Conservation (phyloP, 2,329 filamentous ascomycete species). For the Clonostachys chloroleuca region DNA sequence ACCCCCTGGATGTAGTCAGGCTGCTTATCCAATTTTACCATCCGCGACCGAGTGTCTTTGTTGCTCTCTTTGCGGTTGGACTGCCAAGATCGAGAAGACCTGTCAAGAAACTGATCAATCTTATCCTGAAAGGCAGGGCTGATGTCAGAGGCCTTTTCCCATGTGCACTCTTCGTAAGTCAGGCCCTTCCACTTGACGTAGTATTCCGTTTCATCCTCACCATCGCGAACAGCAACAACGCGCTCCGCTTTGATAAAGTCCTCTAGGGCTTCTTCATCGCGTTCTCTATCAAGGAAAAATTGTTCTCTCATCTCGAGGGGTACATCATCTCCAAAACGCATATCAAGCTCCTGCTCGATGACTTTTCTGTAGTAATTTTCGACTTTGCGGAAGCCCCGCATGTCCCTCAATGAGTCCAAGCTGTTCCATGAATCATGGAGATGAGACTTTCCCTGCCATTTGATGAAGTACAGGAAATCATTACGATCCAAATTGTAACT, state of each 20-base stretch:
- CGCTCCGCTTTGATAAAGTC: constrained; percentile 92
- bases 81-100: constrained; percentile 72
- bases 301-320: constrained; percentile 86
- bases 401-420: constrained; percentile 67
- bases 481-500: constrained; percentile 55
- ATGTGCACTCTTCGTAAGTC: constrained; percentile 90
- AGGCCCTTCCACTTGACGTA: constrained; percentile 96
- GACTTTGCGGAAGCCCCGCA: constrained; percentile 80
- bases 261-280: constrained; percentile 79
- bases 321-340: constrained; percentile 71
- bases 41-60: constrained; percentile 68
- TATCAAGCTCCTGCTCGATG: constrained; percentile 73
- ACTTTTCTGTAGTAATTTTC: constrained; percentile 93
- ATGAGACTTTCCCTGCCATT: constrained; percentile 95
- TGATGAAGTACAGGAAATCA: constrained; percentile 89
- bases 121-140: constrained; percentile 78
- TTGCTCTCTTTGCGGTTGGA: constrained; percentile 79
- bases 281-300: constrained; percentile 91
- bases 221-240: constrained; percentile 78
- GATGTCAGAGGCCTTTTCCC: constrained; percentile 77
- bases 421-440: constrained; percentile 95
- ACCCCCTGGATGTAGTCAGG: constrained; percentile 80
- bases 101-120: constrained; percentile 87
- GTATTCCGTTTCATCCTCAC: constrained; percentile 81
- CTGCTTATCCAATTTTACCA: constrained; percentile 71